Base-by-base conservation (phyloP, 257 asterid genomes). In the Fraxinus anomala region DNA sequence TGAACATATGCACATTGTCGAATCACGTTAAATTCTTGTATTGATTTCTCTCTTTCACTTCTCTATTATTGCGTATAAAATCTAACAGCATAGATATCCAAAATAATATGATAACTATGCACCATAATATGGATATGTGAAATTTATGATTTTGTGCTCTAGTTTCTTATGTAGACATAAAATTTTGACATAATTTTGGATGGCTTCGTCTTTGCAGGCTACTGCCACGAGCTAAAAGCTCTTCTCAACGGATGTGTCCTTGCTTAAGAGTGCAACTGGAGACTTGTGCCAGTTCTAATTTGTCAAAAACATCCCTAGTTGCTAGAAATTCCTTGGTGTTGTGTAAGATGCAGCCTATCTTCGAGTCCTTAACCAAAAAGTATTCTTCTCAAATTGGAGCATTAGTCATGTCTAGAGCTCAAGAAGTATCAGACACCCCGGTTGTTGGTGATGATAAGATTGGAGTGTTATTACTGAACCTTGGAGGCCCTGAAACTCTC, bases 401-500 rank as follows among this genome's bases (percentile, higher is more conserved):
- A 14, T 75, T 90, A 77, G 90, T 87, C 59, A 83, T 94, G 37
- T 87, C 98, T 68, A 86, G 81, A 63, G 76, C 93, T 79, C 86
- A 81, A 83, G 89, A 85, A 80, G 83, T 79, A 36, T 79, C 91
- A 26, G 51, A 87, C 66, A 51, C 82, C 73, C 86, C 89, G 40
- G 54, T 87, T 80, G 81, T 82, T 82, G 94, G 89, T 24, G 89
- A 89, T 76, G 99, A 88, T 28, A 95, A 91, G 85, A 86, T 95
- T 79, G 99, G 99, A 73, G 99, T 95, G 17, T 83, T 95, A 85
- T 84, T 95, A 83, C 94, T 95, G 80, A 95, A 95, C 88, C 98
- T 95, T 80, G 99, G 99, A 76, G 99, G 99, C 16, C 99, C 99
- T 12, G 99, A 95, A 84, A 90, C 99, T 79, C 96, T 95, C 61